A percentile compares a stretch with the other conserved stretches of the same genome.
Evolutionary conservation across 2,329 filamentous ascomycete genomes (phyloP).

Genomic region (Pseudogymnoascus sp.): DNA sequence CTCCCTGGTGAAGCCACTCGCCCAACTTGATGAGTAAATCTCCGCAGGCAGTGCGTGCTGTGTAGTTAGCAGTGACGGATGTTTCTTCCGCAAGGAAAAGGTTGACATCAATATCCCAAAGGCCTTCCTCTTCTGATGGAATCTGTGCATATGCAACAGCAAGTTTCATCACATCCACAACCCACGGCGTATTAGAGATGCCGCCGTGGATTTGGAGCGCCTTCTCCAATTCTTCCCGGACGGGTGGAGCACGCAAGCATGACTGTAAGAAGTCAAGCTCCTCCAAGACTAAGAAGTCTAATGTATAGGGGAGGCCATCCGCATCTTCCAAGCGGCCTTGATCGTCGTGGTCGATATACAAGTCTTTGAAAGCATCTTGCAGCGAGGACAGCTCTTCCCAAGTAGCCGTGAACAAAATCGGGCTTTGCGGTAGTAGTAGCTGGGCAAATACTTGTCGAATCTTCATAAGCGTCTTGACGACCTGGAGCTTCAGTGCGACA

Average conservation of each 20-base stretch:
- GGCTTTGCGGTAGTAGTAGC: slow-evolving; percentile 74
- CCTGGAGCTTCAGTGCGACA: slow-evolving; percentile 82
- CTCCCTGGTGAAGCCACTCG: slow-evolving; percentile 73
- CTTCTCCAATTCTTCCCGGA: slow-evolving; percentile 79
- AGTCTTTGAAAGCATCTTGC: slow-evolving; percentile 63
- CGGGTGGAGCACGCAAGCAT: slow-evolving; percentile 77
- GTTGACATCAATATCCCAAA: slow-evolving; percentile 96
- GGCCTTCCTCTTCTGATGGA: slow-evolving; percentile 80
- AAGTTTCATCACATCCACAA: slow-evolving; percentile 79
- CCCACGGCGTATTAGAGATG: slow-evolving; percentile 64
- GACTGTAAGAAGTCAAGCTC: slow-evolving; percentile 93
- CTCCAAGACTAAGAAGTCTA: slow-evolving; percentile 89
- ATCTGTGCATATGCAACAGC: slow-evolving; percentile 82
- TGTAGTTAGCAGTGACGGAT: slow-evolving; percentile 92
- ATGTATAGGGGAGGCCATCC: slow-evolving; percentile 84
- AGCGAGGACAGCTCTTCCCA: slow-evolving; percentile 80
- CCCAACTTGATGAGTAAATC: slow-evolving; percentile 88
- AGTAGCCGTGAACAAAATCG: slow-evolving; percentile 72
- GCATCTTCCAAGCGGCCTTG: slow-evolving; percentile 85
- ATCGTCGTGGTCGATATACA: slow-evolving; percentile 78
- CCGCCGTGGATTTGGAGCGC: slow-evolving; percentile 57
- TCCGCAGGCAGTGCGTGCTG: slow-evolving; percentile 82
- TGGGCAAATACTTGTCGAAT: slow-evolving; percentile 76
- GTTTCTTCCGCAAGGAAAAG: slow-evolving; percentile 93
- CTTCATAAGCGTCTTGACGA: slow-evolving; percentile 89